Conservation (phyloP, 108 stramenopile genomes). For the Conticribra guillardii region DNA sequence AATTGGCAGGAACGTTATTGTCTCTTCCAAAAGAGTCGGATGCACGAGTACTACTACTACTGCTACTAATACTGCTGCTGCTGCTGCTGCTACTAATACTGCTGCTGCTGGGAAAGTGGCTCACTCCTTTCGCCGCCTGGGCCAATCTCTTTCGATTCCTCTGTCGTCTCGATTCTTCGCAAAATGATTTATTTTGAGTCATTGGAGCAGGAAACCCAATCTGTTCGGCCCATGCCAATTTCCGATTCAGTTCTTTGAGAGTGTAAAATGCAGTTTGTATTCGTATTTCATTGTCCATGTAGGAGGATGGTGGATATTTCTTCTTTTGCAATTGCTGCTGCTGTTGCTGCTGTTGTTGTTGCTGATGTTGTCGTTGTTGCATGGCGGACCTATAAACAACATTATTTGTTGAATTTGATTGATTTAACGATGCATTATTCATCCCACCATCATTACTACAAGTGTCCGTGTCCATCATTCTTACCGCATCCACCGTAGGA, state of each 20-base stretch:
- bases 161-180: conserved; percentile 4
- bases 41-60: no score
- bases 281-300: conserved; percentile 53
- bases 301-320: conserved; percentile 39
- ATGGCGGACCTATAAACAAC: background rate
- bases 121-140: conserved; percentile 40
- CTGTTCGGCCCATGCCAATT: conserved; percentile 63
- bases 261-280: conserved; percentile 71
- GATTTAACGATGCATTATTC: no score
- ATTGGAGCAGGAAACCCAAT: conserved; percentile 24
- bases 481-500: conserved; percentile 27
- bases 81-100: no score
- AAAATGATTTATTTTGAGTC: no score
- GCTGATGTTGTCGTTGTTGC: background rate
- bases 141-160: conserved; percentile 23
- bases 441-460: background rate
- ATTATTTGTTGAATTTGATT: no score
- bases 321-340: background rate
- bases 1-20: no score
- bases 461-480: background rate
- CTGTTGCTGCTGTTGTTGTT: background rate
- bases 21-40: no score
- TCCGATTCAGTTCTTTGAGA: conserved; percentile 75
- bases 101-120: conserved; percentile 16
- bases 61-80: no score